Conservation (phyloP, 2,329 filamentous ascomycete species). For the Aspergillus sp. region DNA sequence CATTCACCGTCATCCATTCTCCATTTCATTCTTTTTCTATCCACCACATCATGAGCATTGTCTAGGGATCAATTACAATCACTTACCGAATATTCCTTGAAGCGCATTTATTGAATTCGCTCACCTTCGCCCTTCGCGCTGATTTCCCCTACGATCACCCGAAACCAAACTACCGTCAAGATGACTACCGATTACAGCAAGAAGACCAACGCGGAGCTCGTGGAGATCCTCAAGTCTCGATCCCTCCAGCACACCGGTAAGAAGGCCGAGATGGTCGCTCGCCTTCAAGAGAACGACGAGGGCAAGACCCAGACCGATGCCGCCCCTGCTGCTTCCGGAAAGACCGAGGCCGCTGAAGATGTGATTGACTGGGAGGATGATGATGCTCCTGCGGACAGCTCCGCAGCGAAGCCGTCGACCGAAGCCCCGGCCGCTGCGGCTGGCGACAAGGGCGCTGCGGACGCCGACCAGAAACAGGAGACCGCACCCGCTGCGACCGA, state of each 20-base stretch:
- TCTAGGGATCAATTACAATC: too few species aligned
- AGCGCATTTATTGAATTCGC: too few species aligned
- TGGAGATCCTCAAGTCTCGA: constrained; percentile 46
- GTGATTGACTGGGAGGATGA: constrained; percentile 45
- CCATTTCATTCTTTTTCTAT: too few species aligned
- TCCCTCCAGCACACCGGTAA: constrained; percentile 45
- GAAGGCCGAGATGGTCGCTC: constrained; percentile 46
- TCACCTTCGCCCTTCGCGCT: too few species aligned
- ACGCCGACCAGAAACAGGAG: constrained; percentile 36
- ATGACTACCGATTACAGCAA: constrained; percentile 45
- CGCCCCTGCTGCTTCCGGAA: constrained; percentile 16
- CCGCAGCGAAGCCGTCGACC: constrained; percentile 23
- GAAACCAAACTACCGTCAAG: constrained; percentile 4
- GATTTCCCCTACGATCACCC: too few species aligned
- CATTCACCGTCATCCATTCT: too few species aligned
- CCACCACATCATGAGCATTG: too few species aligned
- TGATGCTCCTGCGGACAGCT: constrained; percentile 24
- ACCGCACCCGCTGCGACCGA: constrained; percentile 33
- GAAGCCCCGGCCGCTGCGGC: constrained; percentile 30
- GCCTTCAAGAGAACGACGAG: constrained; percentile 41
- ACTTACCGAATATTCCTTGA: too few species aligned
- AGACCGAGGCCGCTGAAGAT: constrained; percentile 32
- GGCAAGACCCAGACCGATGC: constrained; percentile 18
- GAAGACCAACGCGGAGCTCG: constrained; percentile 46
- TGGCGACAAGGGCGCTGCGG: constrained; percentile 32